Evolutionary conservation across 768 basidiomycete genomes (phyloP).

Genomic region (Guyanaporus albipodus): DNA sequence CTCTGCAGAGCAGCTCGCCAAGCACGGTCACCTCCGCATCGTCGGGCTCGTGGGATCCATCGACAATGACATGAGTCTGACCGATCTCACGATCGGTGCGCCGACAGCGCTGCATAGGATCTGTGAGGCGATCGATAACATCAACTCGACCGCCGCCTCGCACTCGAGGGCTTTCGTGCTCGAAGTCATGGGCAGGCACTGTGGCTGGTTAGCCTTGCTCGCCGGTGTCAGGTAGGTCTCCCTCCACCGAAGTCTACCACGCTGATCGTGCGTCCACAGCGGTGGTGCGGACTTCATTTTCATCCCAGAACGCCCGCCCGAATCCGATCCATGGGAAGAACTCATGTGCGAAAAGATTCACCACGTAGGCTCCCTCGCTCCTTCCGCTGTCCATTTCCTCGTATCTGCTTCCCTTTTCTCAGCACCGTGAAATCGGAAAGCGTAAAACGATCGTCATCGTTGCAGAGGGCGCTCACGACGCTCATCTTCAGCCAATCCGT

Average conservation of each 20-base stretch:
- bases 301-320: constrained; percentile 91
- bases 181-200: constrained; percentile 99
- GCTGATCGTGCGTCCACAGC: constrained; percentile 35
- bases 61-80: constrained; percentile 99
- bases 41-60: constrained; percentile 99
- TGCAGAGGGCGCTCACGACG: constrained; percentile 93
- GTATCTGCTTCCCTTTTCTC: constrained; percentile 2
- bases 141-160: constrained; percentile 93
- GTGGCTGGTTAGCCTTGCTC: constrained; percentile 96
- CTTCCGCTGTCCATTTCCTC: not conserved
- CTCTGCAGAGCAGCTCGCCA: constrained; percentile 62
- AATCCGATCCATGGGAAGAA: constrained; percentile 78
- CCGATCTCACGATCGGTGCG: constrained; percentile 95
- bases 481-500: constrained; percentile 84
- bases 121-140: constrained; percentile 97
- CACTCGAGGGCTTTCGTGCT: constrained; percentile 98
- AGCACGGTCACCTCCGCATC: constrained; percentile 83
- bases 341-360: constrained; percentile 85
- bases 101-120: constrained; percentile 94
- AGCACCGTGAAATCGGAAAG: constrained; percentile 93
- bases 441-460: constrained; percentile 98
- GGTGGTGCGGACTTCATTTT: constrained; percentile 96
- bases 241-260: not conserved
- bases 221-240: constrained; percentile 78
- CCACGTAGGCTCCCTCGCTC: constrained; percentile 55